Conservation (phyloP, 108 stramenopile species). For the Aureococcus anophagefferens region DNA sequence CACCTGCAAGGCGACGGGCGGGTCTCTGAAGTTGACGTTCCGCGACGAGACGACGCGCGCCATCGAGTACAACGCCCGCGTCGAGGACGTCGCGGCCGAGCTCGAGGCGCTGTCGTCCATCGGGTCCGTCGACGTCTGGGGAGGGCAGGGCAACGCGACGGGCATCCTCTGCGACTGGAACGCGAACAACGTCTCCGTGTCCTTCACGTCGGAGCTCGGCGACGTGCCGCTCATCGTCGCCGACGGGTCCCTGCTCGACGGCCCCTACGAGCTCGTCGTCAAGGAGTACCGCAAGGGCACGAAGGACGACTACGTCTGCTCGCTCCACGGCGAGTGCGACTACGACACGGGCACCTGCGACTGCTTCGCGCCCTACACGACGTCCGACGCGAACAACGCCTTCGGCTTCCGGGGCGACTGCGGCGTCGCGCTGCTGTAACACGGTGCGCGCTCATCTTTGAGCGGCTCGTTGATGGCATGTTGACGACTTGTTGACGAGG, state of each 20-base stretch:
- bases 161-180: not conserved
- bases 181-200: not conserved
- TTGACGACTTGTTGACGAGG: too few species aligned
- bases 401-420: conserved; percentile 44
- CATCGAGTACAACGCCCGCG: conserved; percentile 32
- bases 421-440: conserved; percentile 15
- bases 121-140: not conserved
- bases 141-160: too few species aligned
- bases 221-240: conserved; percentile 1
- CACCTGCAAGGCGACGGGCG: conserved; percentile 30
- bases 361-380: conserved; percentile 20
- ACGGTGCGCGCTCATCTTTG: too few species aligned
- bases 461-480: too few species aligned
- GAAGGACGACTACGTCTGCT: conserved; percentile 38
- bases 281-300: conserved; percentile 14
- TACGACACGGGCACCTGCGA: conserved; percentile 14
- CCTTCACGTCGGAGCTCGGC: conserved; percentile 9
- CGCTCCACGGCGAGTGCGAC: conserved; percentile 38
- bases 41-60: conserved; percentile 16
- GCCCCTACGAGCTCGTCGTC: not conserved
- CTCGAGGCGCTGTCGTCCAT: conserved; percentile 22
- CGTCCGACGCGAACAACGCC: conserved; percentile 35
- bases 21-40: conserved; percentile 30
- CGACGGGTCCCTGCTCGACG: not conserved
- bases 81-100: conserved; percentile 9